Evolutionary conservation across 2,329 filamentous ascomycete genomes (phyloP).

Genomic region (Ceratocystis destructans): DNA sequence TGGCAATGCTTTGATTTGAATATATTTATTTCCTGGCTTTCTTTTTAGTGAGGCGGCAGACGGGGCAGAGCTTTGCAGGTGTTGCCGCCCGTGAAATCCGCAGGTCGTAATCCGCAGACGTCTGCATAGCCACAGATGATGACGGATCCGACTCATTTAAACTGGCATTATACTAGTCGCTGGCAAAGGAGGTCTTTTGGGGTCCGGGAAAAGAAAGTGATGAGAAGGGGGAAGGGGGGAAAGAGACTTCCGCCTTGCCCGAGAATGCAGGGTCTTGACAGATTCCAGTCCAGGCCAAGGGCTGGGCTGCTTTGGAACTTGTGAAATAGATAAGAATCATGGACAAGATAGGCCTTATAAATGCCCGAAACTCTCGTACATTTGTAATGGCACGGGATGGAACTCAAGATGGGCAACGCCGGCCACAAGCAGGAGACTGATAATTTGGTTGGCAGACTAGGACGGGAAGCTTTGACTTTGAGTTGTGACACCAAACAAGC

Average conservation of each 20-base stretch:
- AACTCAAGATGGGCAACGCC: too few species aligned
- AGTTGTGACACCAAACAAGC: neutral
- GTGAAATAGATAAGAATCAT: neutral
- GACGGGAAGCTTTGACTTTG: neutral
- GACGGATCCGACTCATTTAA: neutral
- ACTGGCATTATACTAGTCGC: neutral
- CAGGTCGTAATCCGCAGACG: neutral
- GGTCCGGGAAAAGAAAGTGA: neutral
- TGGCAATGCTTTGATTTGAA: too few species aligned
- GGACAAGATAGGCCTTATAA: neutral
- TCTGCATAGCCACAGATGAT: neutral
- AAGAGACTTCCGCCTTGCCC: conserved; percentile 6
- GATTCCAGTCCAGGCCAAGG: neutral
- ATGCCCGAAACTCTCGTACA: neutral
- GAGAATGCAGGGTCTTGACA: neutral
- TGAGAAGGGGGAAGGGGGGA: neutral
- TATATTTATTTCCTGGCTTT: neutral
- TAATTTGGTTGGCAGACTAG: neutral
- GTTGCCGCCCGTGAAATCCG: neutral
- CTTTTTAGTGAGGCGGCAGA: neutral
- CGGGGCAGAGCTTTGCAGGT: neutral
- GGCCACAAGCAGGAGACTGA: too few species aligned
- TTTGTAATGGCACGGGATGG: too few species aligned
- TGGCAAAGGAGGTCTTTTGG: neutral
- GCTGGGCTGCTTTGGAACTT: neutral